Conservation (phyloP, 805 yeast genomes). For the Kodamaea neixiangensis region DNA sequence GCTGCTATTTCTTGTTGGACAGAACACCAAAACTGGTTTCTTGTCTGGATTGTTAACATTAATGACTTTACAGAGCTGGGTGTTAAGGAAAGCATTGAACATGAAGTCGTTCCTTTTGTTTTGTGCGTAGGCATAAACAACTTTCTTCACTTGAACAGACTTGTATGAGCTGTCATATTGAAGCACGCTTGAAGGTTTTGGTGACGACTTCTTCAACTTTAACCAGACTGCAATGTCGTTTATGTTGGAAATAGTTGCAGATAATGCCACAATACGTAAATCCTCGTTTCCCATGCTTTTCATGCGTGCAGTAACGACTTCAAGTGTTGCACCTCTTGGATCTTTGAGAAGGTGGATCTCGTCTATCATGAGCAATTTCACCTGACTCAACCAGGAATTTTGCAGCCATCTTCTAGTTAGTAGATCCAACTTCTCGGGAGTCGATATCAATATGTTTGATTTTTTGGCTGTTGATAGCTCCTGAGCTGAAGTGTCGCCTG, state of each 20-base stretch:
- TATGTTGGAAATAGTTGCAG: conserved; percentile 58
- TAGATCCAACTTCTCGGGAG: conserved; percentile 66
- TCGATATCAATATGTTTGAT: conserved; percentile 56
- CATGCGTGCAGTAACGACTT: conserved; percentile 22
- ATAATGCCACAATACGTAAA: conserved; percentile 19
- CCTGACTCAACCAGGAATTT: conserved; percentile 27
- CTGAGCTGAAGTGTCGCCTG: conserved; percentile 55
- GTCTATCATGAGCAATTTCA: conserved; percentile 26
- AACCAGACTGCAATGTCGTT: conserved; percentile 41
- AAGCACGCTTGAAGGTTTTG: conserved; percentile 1
- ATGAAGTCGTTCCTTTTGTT: background rate
- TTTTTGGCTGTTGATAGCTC: conserved; percentile 30
- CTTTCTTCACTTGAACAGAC: conserved; percentile 42
- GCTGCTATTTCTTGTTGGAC: conserved; percentile 54
- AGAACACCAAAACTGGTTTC: conserved; percentile 52
- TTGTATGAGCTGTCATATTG: conserved; percentile 47
- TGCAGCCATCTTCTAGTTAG: conserved; percentile 43
- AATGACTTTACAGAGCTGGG: conserved; percentile 43
- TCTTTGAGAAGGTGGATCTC: conserved; percentile 31
- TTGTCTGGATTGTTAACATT: conserved; percentile 32
- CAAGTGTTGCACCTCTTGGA: conserved; percentile 29
- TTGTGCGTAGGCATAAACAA: background rate
- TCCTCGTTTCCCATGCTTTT: conserved; percentile 8
- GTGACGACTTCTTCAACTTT: background rate
- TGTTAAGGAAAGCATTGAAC: conserved; percentile 22